Conservation (phyloP, 495 filamentous ascomycete genomes). For the Antarctomyces pellizariae region DNA sequence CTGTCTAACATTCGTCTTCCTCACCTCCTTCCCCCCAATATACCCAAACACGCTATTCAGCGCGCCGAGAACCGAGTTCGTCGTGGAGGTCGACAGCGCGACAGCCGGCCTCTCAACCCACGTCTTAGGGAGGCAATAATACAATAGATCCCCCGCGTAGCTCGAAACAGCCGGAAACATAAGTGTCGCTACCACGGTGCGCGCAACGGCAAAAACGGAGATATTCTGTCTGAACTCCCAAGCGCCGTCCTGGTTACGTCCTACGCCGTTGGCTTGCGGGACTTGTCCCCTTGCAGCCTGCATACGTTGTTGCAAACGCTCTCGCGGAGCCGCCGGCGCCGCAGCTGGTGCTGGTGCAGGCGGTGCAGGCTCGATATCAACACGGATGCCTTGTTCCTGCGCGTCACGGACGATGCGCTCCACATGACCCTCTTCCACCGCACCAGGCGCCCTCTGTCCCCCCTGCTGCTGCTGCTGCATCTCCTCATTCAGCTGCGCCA, state of each 20-base stretch:
- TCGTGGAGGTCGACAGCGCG: constrained; percentile 7
- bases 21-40: too few relatives aligned
- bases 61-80: constrained; percentile 15
- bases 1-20: not conserved
- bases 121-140: constrained; percentile 28
- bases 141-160: constrained; percentile 17
- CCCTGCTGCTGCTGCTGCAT: constrained; percentile 14
- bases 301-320: not conserved
- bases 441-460: too few relatives aligned
- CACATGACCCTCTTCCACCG: too few relatives aligned
- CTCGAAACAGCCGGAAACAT: constrained; percentile 19
- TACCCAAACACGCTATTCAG: too few relatives aligned
- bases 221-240: constrained; percentile 8
- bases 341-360: not conserved
- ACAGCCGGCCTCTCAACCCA: constrained; percentile 26
- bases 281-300: too few relatives aligned
- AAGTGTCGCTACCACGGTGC: constrained; percentile 18
- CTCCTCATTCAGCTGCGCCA: constrained; percentile 19
- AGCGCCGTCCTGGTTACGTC: constrained; percentile 11
- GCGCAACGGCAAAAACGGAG: constrained; percentile 24
- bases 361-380: too few relatives aligned
- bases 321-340: not conserved
- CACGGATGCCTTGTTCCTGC: too few relatives aligned
- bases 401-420: too few relatives aligned
- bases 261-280: constrained; percentile 7